A percentile compares a stretch with the other conserved stretches of the same genome.
phyloP scores from a whole-genome alignment of 1,284 basidiomycete species.

The Waitea zeae region DNA sequence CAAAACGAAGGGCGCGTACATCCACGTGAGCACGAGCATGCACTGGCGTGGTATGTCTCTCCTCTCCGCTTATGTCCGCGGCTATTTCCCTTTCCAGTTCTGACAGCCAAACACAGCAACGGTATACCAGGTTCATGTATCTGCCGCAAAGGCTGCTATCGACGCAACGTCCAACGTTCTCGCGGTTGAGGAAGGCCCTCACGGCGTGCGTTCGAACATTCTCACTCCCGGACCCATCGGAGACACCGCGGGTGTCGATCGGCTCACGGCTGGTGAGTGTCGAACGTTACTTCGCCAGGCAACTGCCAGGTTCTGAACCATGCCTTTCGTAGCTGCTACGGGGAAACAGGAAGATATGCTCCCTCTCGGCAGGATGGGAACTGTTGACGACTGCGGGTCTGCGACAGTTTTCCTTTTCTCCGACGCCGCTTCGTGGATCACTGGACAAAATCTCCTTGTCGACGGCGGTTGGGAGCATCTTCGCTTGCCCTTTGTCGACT shows the following conservation, averaged over 20 bases:
- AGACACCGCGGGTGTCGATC: conserved; percentile 73
- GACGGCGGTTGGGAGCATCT: conserved; percentile 52
- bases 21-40: conserved; percentile 84
- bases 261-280: no score
- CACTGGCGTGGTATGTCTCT: conserved; percentile 59
- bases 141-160: conserved; percentile 88
- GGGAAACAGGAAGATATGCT: no score
- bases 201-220: conserved; percentile 88
- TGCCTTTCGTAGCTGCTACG: no score
- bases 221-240: conserved; percentile 80
- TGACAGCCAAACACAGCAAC: conserved; percentile 26
- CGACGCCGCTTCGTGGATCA: conserved; percentile 69
- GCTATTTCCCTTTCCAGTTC: background rate
- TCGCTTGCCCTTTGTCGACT: conserved; percentile 31
- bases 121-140: conserved; percentile 88
- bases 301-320: conserved; percentile 4
- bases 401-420: conserved; percentile 81
- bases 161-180: conserved; percentile 77
- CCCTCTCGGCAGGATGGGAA: conserved; percentile 52
- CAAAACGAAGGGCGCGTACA: conserved; percentile 62
- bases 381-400: conserved; percentile 64
- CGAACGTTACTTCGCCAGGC: conserved; percentile 22
- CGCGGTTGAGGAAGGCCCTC: conserved; percentile 87
- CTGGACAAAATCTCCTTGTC: conserved; percentile 48
- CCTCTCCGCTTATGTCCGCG: conserved; percentile 3